A percentile compares a stretch with the other conserved stretches of the same genome.
Evolutionary conservation across 2,329 filamentous ascomycete genomes (phyloP).

Genomic region (Mycosphaerella arachidis): DNA sequence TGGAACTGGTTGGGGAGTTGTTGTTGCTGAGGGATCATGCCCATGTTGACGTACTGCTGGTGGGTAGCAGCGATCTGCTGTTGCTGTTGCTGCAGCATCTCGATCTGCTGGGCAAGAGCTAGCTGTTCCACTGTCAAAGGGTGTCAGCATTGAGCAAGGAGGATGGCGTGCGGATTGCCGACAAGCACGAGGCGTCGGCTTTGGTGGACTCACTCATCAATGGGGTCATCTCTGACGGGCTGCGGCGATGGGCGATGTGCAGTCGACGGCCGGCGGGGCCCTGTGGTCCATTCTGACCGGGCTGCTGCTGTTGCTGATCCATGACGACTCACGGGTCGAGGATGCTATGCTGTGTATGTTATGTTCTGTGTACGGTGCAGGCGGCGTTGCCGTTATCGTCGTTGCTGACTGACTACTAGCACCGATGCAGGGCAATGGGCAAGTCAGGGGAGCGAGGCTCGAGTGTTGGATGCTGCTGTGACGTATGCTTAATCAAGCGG

Average conservation of each 20-base stretch:
- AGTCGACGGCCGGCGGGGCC: slow-evolving; percentile 83
- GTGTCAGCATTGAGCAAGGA: slow-evolving; percentile 29
- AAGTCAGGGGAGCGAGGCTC: not conserved
- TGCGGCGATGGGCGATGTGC: slow-evolving; percentile 95
- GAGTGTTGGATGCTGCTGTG: slow-evolving; percentile 17
- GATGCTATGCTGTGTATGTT: not conserved
- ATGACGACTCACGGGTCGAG: slow-evolving; percentile 26
- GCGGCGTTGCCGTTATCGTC: not conserved
- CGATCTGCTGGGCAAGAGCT: slow-evolving; percentile 96
- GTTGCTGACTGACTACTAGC: not conserved
- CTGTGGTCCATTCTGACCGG: slow-evolving; percentile 43
- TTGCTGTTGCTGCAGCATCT: slow-evolving; percentile 94
- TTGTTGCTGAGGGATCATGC: slow-evolving; percentile 85
- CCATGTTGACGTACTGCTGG: slow-evolving; percentile 97
- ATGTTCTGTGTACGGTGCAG: not conserved
- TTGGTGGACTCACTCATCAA: slow-evolving; percentile 78
- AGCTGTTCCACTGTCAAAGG: slow-evolving; percentile 78
- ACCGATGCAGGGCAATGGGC: slow-evolving; percentile 4
- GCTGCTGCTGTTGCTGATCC: slow-evolving; percentile 52
- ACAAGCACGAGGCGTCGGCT: not conserved
- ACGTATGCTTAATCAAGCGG: slow-evolving; percentile 22
- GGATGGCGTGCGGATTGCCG: not conserved
- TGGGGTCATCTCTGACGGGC: slow-evolving; percentile 93
- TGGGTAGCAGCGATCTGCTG: slow-evolving; percentile 95
- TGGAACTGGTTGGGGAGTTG: slow-evolving; percentile 70